Percentiles rank a stretch among this genome's conserved stretches.
These are phyloP conservation scores for Scytalidium lignicola DNA, from an alignment of 2,329 filamentous ascomycete genomes.

Conservation along the genomic window DNA sequence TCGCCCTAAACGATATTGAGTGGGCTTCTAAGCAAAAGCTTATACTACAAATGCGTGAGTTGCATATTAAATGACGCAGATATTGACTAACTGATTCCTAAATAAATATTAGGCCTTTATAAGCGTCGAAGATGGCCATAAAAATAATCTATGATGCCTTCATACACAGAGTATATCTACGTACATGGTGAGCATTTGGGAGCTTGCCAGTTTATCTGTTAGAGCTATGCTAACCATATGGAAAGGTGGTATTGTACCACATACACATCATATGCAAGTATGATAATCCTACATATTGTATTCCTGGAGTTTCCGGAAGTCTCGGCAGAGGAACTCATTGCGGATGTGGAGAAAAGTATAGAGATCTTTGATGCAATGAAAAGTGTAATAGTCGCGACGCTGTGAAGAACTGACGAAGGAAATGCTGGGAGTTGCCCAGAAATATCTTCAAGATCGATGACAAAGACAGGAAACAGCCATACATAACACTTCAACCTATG, in stretches of 20 bases:
- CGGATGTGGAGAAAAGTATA: conserved; percentile 26
- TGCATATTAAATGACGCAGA: conserved; percentile 19
- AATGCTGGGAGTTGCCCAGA: conserved; percentile 21
- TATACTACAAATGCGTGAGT: not conserved
- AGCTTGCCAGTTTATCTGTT: not conserved
- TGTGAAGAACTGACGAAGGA: conserved; percentile 27
- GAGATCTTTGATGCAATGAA: conserved; percentile 28
- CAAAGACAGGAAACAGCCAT: not conserved
- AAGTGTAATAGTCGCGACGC: conserved; percentile 22
- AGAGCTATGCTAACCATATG: conserved; percentile 9
- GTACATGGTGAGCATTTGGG: conserved; percentile 17
- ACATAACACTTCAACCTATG: not conserved
- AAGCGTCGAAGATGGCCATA: not conserved
- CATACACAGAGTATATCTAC: not conserved
- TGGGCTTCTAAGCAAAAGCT: not conserved
- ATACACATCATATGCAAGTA: conserved; percentile 28
- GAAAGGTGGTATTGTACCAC: conserved; percentile 30
- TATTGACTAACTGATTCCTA: conserved; percentile 21
- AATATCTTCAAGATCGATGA: not conserved
- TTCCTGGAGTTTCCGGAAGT: conserved; percentile 17
- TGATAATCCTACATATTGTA: conserved; percentile 28
- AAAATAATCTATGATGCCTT: not conserved
- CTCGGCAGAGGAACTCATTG: conserved; percentile 18
- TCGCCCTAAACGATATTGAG: conserved; percentile 20
- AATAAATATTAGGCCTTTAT: not conserved